Conservation (phyloP, 495 filamentous ascomycete species). For the Rostrohypoxylon terebratum region DNA sequence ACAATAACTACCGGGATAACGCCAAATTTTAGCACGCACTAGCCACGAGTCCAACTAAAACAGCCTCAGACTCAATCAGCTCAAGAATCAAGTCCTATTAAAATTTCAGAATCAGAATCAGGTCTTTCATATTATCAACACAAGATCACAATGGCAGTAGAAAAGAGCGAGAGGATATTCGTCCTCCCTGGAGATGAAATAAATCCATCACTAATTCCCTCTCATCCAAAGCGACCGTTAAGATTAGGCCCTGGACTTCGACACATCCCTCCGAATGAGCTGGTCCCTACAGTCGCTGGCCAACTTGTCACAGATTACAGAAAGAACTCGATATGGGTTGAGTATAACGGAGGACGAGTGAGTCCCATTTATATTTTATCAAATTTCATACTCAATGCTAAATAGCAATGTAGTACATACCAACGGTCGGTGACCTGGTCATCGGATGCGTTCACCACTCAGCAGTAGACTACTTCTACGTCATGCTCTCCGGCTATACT, state of each 20-base stretch:
- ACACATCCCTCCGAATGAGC: slow-evolving; percentile 74
- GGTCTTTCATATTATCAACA: slow-evolving; percentile 15
- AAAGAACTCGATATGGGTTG: slow-evolving; percentile 85
- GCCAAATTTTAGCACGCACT: not conserved
- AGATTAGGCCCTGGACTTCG: slow-evolving; percentile 87
- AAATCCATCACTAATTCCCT: slow-evolving; percentile 70
- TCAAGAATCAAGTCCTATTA: slow-evolving; percentile 19
- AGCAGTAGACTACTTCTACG: slow-evolving; percentile 78
- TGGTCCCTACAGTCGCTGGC: slow-evolving; percentile 83
- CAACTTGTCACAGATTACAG: slow-evolving; percentile 76
- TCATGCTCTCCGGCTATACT: slow-evolving; percentile 69
- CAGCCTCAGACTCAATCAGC: not conserved
- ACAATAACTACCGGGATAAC: slow-evolving; percentile 25
- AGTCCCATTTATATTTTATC: slow-evolving; percentile 3
- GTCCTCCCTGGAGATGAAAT: slow-evolving; percentile 86
- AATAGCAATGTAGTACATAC: slow-evolving; percentile 73
- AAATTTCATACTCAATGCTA: not conserved
- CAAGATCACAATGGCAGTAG: slow-evolving; percentile 55
- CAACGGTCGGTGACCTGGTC: slow-evolving; percentile 80
- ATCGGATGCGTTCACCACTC: slow-evolving; percentile 85
- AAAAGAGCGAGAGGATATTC: slow-evolving; percentile 58
- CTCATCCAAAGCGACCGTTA: slow-evolving; percentile 73
- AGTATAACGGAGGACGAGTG: slow-evolving; percentile 74
- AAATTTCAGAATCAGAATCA: slow-evolving; percentile 17
- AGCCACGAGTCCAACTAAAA: slow-evolving; percentile 25